These are phyloP conservation scores for Pseudomicrostroma phylloplanum DNA, from an alignment of 1,284 basidiomycete species.

Conservation along the genomic window DNA sequence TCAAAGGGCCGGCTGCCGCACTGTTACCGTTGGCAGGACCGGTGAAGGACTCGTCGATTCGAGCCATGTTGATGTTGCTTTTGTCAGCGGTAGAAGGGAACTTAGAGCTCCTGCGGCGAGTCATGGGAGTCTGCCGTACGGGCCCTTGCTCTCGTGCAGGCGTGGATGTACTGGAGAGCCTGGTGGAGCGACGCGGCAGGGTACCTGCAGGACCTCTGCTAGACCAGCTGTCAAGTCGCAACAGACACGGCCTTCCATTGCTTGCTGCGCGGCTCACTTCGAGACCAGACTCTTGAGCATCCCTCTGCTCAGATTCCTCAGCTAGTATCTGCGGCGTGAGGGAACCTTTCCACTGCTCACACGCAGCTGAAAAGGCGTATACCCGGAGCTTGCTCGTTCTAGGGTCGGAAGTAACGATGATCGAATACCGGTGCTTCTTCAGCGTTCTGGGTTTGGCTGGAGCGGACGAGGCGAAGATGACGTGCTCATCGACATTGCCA, in stretches of 20 bases:
- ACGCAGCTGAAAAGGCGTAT: background rate
- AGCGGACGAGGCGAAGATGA: too few relatives aligned
- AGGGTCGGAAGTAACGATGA: too few relatives aligned
- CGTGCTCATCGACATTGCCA: too few relatives aligned
- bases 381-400: background rate
- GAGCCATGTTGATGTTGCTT: background rate
- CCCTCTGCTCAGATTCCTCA: background rate
- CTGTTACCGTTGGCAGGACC: background rate
- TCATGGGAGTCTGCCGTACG: background rate
- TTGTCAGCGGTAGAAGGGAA: constrained; percentile 3
- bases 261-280: too few relatives aligned
- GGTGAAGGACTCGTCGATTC: background rate
- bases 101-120: constrained; percentile 1
- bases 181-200: constrained; percentile 6
- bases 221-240: constrained; percentile 23
- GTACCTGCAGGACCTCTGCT: constrained; percentile 16
- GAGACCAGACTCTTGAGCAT: too few relatives aligned
- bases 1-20: background rate
- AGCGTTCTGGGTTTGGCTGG: too few relatives aligned
- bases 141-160: background rate
- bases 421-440: too few relatives aligned
- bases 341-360: background rate
- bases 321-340: background rate
- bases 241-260: constrained; percentile 11
- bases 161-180: background rate